Evolutionary conservation across 2,329 filamentous ascomycete genomes (phyloP).

Genomic region (Claviceps humidiphila): DNA sequence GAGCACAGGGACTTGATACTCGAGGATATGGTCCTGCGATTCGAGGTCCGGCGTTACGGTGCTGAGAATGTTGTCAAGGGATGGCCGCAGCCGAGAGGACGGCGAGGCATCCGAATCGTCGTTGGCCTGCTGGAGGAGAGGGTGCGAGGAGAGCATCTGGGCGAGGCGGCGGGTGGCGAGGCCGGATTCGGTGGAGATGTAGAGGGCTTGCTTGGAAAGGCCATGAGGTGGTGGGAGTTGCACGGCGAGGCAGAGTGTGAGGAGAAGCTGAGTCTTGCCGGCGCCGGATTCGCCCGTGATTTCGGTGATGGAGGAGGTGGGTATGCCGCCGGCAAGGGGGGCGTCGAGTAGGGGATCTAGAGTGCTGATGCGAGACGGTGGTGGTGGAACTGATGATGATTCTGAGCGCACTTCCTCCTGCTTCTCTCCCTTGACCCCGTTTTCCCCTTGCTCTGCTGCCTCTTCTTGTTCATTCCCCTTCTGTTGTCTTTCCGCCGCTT

Average conservation of each 20-base stretch:
- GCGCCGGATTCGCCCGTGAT: constrained; percentile 86
- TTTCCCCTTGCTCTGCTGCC: not conserved
- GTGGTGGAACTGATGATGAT: not conserved
- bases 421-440: not conserved
- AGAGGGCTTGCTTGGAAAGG: constrained; percentile 62
- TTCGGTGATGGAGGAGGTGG: constrained; percentile 71
- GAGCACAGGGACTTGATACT: constrained; percentile 81
- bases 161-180: constrained; percentile 69
- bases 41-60: constrained; percentile 82
- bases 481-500: not conserved
- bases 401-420: not conserved
- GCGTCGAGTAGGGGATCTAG: constrained; percentile 61
- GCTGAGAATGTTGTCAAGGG: constrained; percentile 64
- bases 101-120: constrained; percentile 6
- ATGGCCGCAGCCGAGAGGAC: constrained; percentile 28
- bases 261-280: constrained; percentile 89
- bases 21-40: constrained; percentile 86
- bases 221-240: constrained; percentile 68
- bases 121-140: constrained; percentile 32
- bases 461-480: not conserved
- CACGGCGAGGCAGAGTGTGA: constrained; percentile 69
- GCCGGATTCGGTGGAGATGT: constrained; percentile 85
- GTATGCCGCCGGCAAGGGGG: constrained; percentile 64
- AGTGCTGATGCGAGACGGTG: constrained; percentile 50
- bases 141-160: constrained; percentile 62